Conservation (phyloP, 768 basidiomycete genomes). For the Scleroderma citrinum region DNA sequence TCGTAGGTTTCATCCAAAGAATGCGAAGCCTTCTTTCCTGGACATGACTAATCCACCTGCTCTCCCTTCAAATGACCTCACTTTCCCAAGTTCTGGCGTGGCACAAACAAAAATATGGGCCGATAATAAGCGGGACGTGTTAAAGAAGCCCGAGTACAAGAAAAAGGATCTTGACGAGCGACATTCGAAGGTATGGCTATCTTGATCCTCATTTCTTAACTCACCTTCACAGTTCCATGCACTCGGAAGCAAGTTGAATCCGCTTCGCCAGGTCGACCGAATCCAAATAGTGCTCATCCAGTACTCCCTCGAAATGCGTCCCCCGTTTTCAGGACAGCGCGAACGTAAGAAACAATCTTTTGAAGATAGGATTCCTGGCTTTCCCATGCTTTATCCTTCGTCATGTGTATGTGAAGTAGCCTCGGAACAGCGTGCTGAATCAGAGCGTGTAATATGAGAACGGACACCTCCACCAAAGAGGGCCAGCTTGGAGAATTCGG, state of each 20-base stretch:
- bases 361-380: slow-evolving; percentile 69
- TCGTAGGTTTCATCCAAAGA: slow-evolving; percentile 78
- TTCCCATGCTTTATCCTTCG: slow-evolving; percentile 79
- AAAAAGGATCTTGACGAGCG: slow-evolving; percentile 87
- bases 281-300: slow-evolving; percentile 83
- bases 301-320: slow-evolving; percentile 49
- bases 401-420: slow-evolving; percentile 49
- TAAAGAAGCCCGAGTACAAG: slow-evolving; percentile 62
- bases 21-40: slow-evolving; percentile 42
- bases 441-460: slow-evolving; percentile 62
- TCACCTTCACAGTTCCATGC: slow-evolving; percentile 49
- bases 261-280: slow-evolving; percentile 72
- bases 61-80: slow-evolving; percentile 24
- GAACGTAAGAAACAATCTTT: slow-evolving; percentile 78
- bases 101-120: slow-evolving; percentile 72
- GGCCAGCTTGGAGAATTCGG: slow-evolving; percentile 59
- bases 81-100: slow-evolving; percentile 49
- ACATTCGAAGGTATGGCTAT: slow-evolving; percentile 53
- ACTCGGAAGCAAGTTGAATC: slow-evolving; percentile 67
- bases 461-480: slow-evolving; percentile 86
- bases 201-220: background rate
- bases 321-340: slow-evolving; percentile 53
- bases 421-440: slow-evolving; percentile 41
- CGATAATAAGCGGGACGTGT: slow-evolving; percentile 49
- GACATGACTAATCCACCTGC: slow-evolving; percentile 20